A percentile compares a stretch with the other conserved stretches of the same genome.
These are phyloP conservation scores for Cryptosporidium ubiquitum DNA, from an alignment of 169 alveolate genomes.

Conservation along the genomic window DNA sequence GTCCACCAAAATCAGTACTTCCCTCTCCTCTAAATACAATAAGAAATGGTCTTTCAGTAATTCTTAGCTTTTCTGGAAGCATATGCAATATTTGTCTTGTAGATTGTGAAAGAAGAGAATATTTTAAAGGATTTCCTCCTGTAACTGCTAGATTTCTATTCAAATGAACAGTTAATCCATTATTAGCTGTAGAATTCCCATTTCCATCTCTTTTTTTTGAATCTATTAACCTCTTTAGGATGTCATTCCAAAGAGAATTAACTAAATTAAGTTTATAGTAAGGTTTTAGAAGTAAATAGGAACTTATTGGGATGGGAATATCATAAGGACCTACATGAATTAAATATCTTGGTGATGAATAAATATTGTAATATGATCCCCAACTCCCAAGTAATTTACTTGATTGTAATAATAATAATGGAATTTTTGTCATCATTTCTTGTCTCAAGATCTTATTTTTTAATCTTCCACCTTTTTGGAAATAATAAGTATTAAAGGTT, in stretches of 20 bases:
- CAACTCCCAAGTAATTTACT: conserved; percentile 63
- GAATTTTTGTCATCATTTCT: background rate
- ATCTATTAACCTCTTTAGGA: conserved; percentile 40
- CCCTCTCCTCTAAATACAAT: conserved; percentile 92
- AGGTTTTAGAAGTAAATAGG: conserved; percentile 40
- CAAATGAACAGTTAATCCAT: conserved; percentile 64
- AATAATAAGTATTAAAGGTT: too few species aligned
- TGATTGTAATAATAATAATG: conserved; percentile 31
- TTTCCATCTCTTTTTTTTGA: conserved; percentile 32
- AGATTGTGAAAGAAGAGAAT: conserved; percentile 82
- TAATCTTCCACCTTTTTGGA: too few species aligned
- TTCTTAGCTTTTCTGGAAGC: conserved; percentile 79
- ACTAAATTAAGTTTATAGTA: conserved; percentile 29
- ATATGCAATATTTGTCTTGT: conserved; percentile 80
- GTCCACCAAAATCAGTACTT: conserved; percentile 93
- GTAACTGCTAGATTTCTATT: conserved; percentile 81
- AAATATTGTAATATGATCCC: conserved; percentile 57
- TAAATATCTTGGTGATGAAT: conserved; percentile 58
- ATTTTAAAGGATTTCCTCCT: conserved; percentile 67
- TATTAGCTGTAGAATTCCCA: conserved; percentile 47
- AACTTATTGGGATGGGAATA: conserved; percentile 62
- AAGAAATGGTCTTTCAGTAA: conserved; percentile 90
- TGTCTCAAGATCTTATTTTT: background rate
- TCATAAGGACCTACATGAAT: conserved; percentile 70
- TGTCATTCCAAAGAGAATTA: conserved; percentile 58